Conservation (phyloP, 129 eudicot genomes). For the Erigeron canadensis region DNA sequence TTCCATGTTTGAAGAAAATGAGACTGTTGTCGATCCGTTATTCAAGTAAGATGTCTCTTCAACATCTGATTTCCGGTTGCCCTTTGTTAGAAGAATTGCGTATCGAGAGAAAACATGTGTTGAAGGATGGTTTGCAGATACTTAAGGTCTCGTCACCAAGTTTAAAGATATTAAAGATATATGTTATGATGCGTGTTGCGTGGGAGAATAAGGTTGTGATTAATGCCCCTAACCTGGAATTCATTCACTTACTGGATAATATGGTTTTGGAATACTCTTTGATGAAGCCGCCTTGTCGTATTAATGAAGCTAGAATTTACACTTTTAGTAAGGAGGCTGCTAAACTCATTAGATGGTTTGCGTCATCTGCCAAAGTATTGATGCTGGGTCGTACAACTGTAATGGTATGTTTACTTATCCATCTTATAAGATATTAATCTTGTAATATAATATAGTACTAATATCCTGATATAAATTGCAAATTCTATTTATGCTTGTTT, state of each 20-base stretch:
- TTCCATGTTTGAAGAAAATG: conserved; percentile 27
- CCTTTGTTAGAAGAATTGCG: conserved; percentile 25
- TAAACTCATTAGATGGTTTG: background rate
- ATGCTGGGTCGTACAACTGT: background rate
- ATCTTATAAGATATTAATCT: background rate
- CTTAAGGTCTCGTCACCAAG: conserved; percentile 13
- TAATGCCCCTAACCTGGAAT: conserved; percentile 26
- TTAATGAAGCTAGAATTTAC: conserved; percentile 8
- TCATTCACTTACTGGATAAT: conserved; percentile 21
- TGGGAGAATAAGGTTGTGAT: conserved; percentile 12
- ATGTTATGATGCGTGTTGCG: background rate
- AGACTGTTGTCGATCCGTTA: conserved; percentile 15
- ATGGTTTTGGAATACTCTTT: conserved; percentile 4
- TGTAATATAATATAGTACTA: background rate
- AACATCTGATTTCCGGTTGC: conserved; percentile 32
- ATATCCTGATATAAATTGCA: background rate
- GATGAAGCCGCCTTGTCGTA: conserved; percentile 2
- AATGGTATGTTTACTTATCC: conserved; percentile 1
- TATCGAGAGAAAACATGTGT: conserved; percentile 30
- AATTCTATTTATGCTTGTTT: background rate
- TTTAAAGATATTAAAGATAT: conserved; percentile 19
- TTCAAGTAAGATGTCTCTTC: background rate
- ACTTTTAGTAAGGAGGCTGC: background rate
- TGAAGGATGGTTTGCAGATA: background rate
- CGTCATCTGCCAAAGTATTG: conserved; percentile 25